Evolutionary conservation across 1,139 yeast genomes (phyloP).

Genomic region (Debaryomyces nepalensis): DNA sequence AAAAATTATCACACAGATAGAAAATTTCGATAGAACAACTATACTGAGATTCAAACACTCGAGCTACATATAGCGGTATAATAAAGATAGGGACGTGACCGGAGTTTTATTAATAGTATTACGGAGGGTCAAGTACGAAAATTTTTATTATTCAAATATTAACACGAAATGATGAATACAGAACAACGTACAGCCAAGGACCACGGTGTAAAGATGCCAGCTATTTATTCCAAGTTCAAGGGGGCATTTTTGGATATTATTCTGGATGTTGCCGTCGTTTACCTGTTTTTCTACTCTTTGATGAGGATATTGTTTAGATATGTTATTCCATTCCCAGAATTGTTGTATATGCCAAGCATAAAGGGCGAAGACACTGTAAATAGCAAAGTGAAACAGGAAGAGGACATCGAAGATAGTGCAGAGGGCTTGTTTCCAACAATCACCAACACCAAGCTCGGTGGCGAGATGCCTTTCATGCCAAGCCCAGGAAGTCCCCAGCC

Average conservation of each 20-base stretch:
- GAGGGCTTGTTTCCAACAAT: constrained; percentile 26
- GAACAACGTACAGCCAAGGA: neutral
- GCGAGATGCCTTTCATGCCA: constrained; percentile 13
- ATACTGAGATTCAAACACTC: neutral
- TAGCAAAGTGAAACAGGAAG: constrained; percentile 2
- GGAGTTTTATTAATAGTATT: constrained; percentile 3
- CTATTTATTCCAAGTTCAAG: neutral
- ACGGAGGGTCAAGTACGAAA: constrained; percentile 1
- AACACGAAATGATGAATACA: neutral
- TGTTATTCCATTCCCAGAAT: constrained; percentile 1
- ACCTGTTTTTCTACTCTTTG: constrained; percentile 2
- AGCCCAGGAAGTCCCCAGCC: constrained; percentile 25
- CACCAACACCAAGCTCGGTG: constrained; percentile 14
- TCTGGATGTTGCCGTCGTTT: constrained; percentile 2
- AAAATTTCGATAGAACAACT: neutral
- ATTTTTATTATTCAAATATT: neutral
- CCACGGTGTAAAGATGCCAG: neutral
- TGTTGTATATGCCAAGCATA: neutral
- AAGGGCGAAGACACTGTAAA: neutral
- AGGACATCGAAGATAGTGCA: neutral
- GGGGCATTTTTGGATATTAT: neutral
- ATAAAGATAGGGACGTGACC: constrained; percentile 1
- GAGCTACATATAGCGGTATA: constrained; percentile 1
- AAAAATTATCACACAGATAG: constrained; percentile 4
- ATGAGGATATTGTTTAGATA: constrained; percentile 1